phyloP scores from a whole-genome alignment of 2,329 filamentous ascomycete genomes.

The Neurospora crassa region DNA sequence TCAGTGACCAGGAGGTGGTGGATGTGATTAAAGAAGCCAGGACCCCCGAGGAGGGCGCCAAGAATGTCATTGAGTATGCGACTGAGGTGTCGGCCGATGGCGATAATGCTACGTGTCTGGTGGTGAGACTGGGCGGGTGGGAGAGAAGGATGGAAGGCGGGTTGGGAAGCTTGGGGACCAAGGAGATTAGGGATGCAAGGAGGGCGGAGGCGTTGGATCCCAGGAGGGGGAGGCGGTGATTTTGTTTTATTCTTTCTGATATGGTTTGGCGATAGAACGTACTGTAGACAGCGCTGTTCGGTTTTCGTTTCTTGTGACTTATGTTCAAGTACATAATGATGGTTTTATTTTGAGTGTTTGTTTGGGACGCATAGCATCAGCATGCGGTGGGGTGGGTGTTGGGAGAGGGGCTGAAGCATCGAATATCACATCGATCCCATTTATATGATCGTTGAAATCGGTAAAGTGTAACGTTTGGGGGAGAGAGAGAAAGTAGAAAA shows the following conservation, averaged over 20 bases:
- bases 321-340: not conserved
- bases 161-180: conserved; percentile 79
- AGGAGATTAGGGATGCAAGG: conserved; percentile 80
- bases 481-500: not conserved
- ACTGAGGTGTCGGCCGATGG: conserved; percentile 67
- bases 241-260: not conserved
- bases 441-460: not conserved
- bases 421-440: not conserved
- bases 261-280: not conserved
- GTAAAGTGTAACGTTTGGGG: not conserved
- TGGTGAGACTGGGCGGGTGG: conserved; percentile 60
- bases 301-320: not conserved
- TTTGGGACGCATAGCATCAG: not conserved
- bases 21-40: conserved; percentile 90
- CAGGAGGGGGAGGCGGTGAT: conserved; percentile 50
- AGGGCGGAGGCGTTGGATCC: conserved; percentile 74
- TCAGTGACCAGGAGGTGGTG: conserved; percentile 90
- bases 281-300: not conserved
- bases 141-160: conserved; percentile 73
- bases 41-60: conserved; percentile 79
- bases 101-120: conserved; percentile 61
- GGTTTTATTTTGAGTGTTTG: not conserved
- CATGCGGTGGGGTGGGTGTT: not conserved
- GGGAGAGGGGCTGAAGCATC: not conserved
- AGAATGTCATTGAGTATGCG: conserved; percentile 73